Evolutionary conservation across 2,329 filamentous ascomycete genomes (phyloP).

Genomic region (Aspergillus quadrilineatus): DNA sequence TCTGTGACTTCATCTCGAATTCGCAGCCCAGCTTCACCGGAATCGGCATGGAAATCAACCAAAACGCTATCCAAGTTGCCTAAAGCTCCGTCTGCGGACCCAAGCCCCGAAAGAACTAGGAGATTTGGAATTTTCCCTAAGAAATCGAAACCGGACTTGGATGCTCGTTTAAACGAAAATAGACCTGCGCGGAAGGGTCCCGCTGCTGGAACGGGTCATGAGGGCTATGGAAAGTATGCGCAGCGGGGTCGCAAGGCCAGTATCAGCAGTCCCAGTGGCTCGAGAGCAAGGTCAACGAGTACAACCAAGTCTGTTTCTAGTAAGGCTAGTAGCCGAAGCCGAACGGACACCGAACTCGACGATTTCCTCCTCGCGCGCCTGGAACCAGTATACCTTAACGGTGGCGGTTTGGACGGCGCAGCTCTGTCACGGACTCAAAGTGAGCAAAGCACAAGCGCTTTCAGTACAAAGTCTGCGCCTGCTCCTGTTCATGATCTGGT

Average conservation of each 20-base stretch:
- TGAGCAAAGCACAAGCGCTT: conserved; percentile 39
- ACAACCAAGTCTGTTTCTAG: conserved; percentile 39
- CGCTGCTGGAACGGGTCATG: conserved; percentile 88
- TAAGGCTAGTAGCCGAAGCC: conserved; percentile 44
- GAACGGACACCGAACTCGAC: conserved; percentile 46
- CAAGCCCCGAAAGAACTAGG: conserved; percentile 46
- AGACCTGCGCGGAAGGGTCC: conserved; percentile 70
- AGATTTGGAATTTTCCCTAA: conserved; percentile 78
- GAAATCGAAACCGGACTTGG: conserved; percentile 64
- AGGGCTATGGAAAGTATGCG: conserved; percentile 56
- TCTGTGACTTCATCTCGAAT: conserved; percentile 34
- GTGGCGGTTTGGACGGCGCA: conserved; percentile 40
- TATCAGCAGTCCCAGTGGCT: conserved; percentile 40
- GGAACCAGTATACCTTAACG: conserved; percentile 51
- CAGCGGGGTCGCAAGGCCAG: conserved; percentile 47
- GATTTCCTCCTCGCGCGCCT: conserved; percentile 49
- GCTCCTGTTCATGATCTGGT: conserved; percentile 22
- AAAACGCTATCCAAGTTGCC: conserved; percentile 40
- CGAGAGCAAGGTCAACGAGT: conserved; percentile 43
- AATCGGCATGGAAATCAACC: conserved; percentile 30
- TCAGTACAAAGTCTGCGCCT: conserved; percentile 32
- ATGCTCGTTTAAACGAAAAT: conserved; percentile 51
- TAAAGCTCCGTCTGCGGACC: conserved; percentile 26
- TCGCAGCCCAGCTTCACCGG: conserved; percentile 33
- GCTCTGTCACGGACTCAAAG: conserved; percentile 40